A percentile compares a stretch with the other conserved stretches of the same genome.
phyloP scores from a whole-genome alignment of 2,329 filamentous ascomycete genomes.

The Domatiomyces globalis region DNA sequence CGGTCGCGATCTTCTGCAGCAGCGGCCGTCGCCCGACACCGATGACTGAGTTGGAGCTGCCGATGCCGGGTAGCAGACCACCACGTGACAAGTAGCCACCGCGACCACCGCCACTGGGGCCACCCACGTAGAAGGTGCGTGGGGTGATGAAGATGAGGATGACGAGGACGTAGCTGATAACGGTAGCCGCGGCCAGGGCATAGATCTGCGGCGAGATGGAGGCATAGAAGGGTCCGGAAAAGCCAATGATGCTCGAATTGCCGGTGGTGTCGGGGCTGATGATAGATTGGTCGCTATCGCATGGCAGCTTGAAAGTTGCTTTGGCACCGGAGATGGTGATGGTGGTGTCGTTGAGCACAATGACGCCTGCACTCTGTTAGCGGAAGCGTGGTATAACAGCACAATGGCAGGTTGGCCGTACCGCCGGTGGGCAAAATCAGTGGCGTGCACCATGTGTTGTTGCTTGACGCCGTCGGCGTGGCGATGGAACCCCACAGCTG shows the following conservation, averaged over 20 bases:
- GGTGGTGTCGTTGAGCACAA: constrained; percentile 29
- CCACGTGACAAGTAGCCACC: constrained; percentile 68
- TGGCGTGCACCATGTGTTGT: constrained; percentile 43
- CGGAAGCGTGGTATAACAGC: background rate
- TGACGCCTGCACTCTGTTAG: constrained; percentile 19
- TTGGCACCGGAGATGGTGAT: constrained; percentile 34
- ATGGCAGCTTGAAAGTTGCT: constrained; percentile 37
- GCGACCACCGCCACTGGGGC: constrained; percentile 42
- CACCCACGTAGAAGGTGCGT: constrained; percentile 81
- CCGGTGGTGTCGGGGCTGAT: constrained; percentile 19
- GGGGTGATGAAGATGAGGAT: constrained; percentile 90
- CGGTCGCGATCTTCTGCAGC: constrained; percentile 63
- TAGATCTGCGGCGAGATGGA: constrained; percentile 89
- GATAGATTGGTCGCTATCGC: constrained; percentile 27
- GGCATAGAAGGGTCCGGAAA: constrained; percentile 79
- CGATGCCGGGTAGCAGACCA: constrained; percentile 52
- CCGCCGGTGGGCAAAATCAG: constrained; percentile 48
- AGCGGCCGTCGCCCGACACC: constrained; percentile 84
- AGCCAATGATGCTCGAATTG: constrained; percentile 45
- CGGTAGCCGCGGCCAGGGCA: constrained; percentile 77
- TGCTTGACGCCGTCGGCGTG: constrained; percentile 20
- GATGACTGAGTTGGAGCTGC: constrained; percentile 48
- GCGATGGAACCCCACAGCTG: constrained; percentile 16
- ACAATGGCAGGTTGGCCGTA: constrained; percentile 14
- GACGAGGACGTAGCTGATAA: constrained; percentile 81